Base-by-base conservation (phyloP, 495 filamentous ascomycete species). In the Alectoria sarmentosa region DNA sequence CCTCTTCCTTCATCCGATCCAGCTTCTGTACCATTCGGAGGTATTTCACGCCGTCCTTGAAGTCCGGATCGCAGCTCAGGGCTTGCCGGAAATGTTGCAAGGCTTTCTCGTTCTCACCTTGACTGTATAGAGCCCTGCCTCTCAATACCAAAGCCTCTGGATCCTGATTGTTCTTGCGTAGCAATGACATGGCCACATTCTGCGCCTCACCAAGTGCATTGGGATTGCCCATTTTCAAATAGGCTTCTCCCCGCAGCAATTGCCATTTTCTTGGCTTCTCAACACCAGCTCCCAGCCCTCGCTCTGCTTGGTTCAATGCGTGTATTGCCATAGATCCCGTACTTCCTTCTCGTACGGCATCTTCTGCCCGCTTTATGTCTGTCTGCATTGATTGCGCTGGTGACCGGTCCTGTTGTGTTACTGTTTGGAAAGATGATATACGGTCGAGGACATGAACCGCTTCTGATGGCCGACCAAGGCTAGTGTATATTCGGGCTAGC, bases 91-190 rank as follows among this genome's bases (percentile, higher is more conserved):
- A 92, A 75, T 95, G 88, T 70, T 92, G 88, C n/a, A 95, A 79
- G 3, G 94, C 95, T 78, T 96, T 95, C 0, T 92, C 90, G 67
- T 96, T 96, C 68, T 98, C 95, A 32, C 94, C 94, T 72, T 91
- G 87, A 9, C 86, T 88, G 70, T 98, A 98, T 65, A 94, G 80
- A 11, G 91, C 89, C 60, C 91, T 84, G 32, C 94, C 94, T 49
- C 94, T 86, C 61, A 98, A 80, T 44, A 98, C 88, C 69, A 98
- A 76, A 3, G 94, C 95, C 75, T 98, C 95, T 15, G 94, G 92
- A 72, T 98, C 94, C 72, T 90, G 86, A 76, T 77, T 89, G 77
- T 98, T 97, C 69, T 86, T 81, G 30, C 94, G 83, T 37, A 98
- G 81, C 65, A 98, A 74, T 2, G 80, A 81, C 83, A 97, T 95